A percentile compares a stretch with the other conserved stretches of the same genome.
Evolutionary conservation across 2,329 filamentous ascomycete species (phyloP).

Genomic region (Aotearoamyces nothofagi): DNA sequence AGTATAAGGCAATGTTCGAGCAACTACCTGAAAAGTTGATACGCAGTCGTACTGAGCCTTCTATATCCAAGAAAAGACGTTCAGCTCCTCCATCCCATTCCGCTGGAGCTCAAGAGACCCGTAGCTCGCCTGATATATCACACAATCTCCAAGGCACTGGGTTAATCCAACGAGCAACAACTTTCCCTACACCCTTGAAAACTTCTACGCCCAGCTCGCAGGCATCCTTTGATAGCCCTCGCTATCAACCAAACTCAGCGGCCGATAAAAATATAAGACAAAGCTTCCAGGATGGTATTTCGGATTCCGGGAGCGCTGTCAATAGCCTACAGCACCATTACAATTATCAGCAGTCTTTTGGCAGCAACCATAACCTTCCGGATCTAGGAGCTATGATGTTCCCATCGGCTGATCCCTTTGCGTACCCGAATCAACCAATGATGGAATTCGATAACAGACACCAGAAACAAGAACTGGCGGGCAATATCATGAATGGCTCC

Average conservation of each 20-base stretch:
- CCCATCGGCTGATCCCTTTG: conserved; percentile 61
- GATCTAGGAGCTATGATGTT: conserved; percentile 72
- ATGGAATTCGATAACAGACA: conserved; percentile 35
- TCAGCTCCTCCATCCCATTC: conserved; percentile 31
- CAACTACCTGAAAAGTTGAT: conserved; percentile 62
- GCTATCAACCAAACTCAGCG: conserved; percentile 10
- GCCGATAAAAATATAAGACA: conserved; percentile 15
- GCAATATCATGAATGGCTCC: conserved; percentile 4
- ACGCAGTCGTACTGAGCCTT: conserved; percentile 25
- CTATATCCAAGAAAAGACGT: conserved; percentile 35
- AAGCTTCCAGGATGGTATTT: conserved; percentile 15
- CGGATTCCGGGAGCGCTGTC: conserved; percentile 11
- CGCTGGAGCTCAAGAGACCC: conserved; percentile 17
- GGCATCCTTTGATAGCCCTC: conserved; percentile 15
- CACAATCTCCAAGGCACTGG: conserved; percentile 4
- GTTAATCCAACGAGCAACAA: conserved; percentile 11
- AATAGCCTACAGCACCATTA: conserved; percentile 9
- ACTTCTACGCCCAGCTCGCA: conserved; percentile 10
- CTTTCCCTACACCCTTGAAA: conserved; percentile 16
- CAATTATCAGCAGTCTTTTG: conserved; percentile 20
- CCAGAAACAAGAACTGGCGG: conserved; percentile 13
- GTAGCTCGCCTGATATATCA: conserved; percentile 12
- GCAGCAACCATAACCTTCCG: conserved; percentile 27
- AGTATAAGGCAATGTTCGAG: conserved; percentile 59
- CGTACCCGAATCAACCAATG: conserved; percentile 64